Conservation (phyloP, 129 eudicot genomes). For the Centrapalus pauciflorus region DNA sequence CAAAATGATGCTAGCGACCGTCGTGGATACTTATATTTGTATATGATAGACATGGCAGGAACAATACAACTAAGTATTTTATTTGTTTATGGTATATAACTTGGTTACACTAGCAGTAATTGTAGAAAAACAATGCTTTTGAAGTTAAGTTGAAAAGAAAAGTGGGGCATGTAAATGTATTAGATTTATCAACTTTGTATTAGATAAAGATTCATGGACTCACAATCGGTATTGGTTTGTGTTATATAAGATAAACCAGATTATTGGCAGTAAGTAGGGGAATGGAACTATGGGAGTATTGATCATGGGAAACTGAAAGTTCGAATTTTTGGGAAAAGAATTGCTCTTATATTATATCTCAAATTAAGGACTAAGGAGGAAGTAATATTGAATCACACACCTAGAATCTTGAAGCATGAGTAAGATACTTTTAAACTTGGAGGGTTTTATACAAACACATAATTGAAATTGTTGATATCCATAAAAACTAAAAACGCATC, state of each 20-base stretch:
- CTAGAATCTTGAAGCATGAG: background rate
- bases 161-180: background rate
- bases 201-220: background rate
- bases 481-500: background rate
- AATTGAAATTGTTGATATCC: background rate
- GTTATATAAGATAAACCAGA: background rate
- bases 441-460: background rate
- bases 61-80: background rate
- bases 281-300: background rate
- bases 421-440: background rate
- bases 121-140: background rate
- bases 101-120: background rate
- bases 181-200: background rate
- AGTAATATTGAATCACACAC: background rate
- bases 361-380: background rate
- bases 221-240: background rate
- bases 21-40: background rate
- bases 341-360: background rate
- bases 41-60: background rate
- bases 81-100: conserved; percentile 3
- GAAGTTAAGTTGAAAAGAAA: background rate
- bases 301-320: background rate
- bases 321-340: background rate
- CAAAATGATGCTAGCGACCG: background rate
- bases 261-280: background rate